Conservation (phyloP, 345 rosid species). For the Ailanthus altissimus region DNA sequence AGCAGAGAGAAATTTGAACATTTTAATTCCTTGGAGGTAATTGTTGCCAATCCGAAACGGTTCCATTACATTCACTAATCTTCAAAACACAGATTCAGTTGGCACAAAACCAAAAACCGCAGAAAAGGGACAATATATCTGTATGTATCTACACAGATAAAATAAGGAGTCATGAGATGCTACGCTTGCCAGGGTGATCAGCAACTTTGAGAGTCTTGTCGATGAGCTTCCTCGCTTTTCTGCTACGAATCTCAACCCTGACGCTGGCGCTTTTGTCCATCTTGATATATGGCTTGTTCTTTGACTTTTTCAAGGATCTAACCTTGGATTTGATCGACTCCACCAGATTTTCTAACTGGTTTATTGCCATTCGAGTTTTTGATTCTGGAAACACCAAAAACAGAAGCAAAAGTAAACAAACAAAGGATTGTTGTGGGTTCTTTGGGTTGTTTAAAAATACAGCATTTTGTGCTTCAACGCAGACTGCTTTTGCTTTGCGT, state of each 20-base stretch:
- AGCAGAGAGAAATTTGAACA: not conserved
- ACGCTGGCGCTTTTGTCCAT: constrained; percentile 95
- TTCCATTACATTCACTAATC: not conserved
- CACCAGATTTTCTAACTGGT: constrained; percentile 70
- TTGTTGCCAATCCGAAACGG: constrained; percentile 21
- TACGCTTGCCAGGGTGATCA: constrained; percentile 72
- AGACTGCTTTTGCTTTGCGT: not conserved
- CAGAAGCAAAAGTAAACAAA: no score
- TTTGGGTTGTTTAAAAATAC: not conserved
- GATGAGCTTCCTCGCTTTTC: constrained; percentile 74
- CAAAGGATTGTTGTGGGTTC: not conserved
- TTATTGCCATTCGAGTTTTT: constrained; percentile 45
- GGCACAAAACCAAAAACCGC: not conserved
- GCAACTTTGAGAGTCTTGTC: constrained; percentile 79
- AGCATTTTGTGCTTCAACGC: not conserved
- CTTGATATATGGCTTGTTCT: constrained; percentile 67
- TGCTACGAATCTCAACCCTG: constrained; percentile 92
- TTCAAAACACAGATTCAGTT: constrained; percentile 21
- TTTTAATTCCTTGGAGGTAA: no score
- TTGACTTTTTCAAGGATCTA: constrained; percentile 49
- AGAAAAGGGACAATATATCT: not conserved
- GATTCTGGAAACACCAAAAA: not conserved
- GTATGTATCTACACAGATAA: not conserved
- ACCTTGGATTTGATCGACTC: constrained; percentile 92
- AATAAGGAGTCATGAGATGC: constrained; percentile 28